phyloP scores from a whole-genome alignment of 2,329 filamentous ascomycete genomes.

The Paraconiothyrium brasiliense region DNA sequence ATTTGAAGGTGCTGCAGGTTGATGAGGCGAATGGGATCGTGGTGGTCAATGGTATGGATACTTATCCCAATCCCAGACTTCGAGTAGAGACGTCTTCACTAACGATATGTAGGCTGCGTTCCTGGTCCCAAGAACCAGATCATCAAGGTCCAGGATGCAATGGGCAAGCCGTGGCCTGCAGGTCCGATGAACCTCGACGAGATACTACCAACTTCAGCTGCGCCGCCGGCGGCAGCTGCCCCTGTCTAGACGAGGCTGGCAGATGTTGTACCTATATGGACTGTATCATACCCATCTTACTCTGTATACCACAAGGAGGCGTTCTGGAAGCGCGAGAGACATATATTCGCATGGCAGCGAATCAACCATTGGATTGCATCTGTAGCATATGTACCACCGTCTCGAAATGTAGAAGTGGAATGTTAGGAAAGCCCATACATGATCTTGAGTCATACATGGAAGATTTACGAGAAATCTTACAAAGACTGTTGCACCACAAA shows the following conservation, averaged over 20 bases:
- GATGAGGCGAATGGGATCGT: constrained; percentile 88
- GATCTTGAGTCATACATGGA: constrained; percentile 17
- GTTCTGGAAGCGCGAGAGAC: constrained; percentile 1
- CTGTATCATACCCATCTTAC: constrained; percentile 23
- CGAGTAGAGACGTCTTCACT: neutral
- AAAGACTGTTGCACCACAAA: constrained; percentile 1
- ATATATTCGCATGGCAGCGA: neutral
- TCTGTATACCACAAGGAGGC: constrained; percentile 1
- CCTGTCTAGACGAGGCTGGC: constrained; percentile 12
- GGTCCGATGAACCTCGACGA: constrained; percentile 50
- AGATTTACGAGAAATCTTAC: constrained; percentile 7
- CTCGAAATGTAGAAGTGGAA: neutral
- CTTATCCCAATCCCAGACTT: neutral
- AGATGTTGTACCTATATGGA: neutral
- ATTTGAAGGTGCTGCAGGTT: constrained; percentile 86
- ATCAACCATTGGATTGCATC: neutral
- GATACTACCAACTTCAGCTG: constrained; percentile 24
- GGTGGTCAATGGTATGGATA: constrained; percentile 76
- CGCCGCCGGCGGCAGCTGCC: constrained; percentile 22
- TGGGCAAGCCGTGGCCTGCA: constrained; percentile 82
- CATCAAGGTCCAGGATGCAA: constrained; percentile 87
- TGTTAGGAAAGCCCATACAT: neutral
- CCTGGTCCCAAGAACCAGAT: constrained; percentile 87
- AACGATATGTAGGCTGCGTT: constrained; percentile 65
- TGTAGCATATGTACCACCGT: neutral